Base-by-base conservation (phyloP, 441 rosid genomes). In the Brassica hybrid region DNA sequence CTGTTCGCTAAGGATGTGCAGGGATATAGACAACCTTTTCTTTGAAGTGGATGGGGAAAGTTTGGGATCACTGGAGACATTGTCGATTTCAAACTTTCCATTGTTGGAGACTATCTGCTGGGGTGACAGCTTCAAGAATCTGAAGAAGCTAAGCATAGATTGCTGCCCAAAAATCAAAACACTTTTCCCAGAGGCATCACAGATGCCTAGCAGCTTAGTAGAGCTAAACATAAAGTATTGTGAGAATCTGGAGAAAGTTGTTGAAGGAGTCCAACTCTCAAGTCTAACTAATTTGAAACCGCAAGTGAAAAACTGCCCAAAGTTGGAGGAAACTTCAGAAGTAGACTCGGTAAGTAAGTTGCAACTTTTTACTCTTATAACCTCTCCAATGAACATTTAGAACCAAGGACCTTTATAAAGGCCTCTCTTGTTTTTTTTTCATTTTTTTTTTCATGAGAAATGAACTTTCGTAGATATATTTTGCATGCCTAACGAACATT, bases 31-130 rank as follows among this genome's bases (percentile, higher is more conserved):
- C 11, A 57, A 75, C 64, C 78, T 84, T 69, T 72, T 85, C 36
- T 17, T 34, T 56, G 79, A 64, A 21, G 77, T 74, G 60, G 83
- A 74, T 54, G 71, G n/a, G 17, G 67, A 69, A 73, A 16, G 64
- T 8, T 75, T 66, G 16, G 71, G 25, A 64, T 57, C 63, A 19
- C 74, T 87, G 21, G 82, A 87, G 83, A 80, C 68, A 27, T 76
- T 90, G 12, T 83, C 85, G 61, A 75, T 83, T 32, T 81, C 88
- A 60, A 87, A 73, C 59, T 85, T 89, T 74, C 82, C 77, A 7
- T 45, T 61, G 1, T 43, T 86, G 64, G 73, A 34, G 69, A 77
- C 73, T 10, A 50, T 88, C 60, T 59, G 43, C 63, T 65, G 48
- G n/a, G 59, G 59, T 58, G 52, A 1, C 32, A 36, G 68, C 76